Evolutionary conservation across 1,284 basidiomycete genomes (phyloP), one percentile per base, ranked within the genome.

Genomic region (Cutaneotrichosporon mucoides): DNA sequence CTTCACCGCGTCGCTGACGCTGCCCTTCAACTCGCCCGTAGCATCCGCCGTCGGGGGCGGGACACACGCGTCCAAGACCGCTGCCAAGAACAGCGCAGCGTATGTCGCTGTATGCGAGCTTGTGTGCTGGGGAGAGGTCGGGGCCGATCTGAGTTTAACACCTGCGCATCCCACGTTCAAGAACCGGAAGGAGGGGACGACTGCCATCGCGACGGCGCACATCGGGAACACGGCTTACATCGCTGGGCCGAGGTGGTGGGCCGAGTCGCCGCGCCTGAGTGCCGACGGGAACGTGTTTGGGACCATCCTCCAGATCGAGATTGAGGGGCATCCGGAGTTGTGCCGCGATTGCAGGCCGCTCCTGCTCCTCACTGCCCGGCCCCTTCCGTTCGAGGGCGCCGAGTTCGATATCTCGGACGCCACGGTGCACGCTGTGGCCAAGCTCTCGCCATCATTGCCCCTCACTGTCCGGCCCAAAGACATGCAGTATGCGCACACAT

Each of bases 21-120:
- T 60, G 36, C 58, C 58, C 1, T 40, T 49, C 35, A 60, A 60
- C 53, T 45, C 41, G 13, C 58, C 58, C 2, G 53, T 60, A 2
- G 35, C 16, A 12, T 6, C 9, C 12, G 48, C 53, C 15, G 8
- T 10, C 3, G 24, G 7, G 8, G 37, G 8, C 3, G 40, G 6
- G 33, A 11, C 34, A 8, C 33, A 36, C 50, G 49, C 13, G 34
- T 54, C 56, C 2, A 67, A 67, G 50, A 37, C 53, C 6, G 24
- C 52, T 33, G 66, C 68, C 5, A 69, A 68, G 52, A 58, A 55
- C 13, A 38, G 47, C 11, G 68, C 63, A 6, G 36, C 59, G 0
- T 47, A 55, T 35, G 37, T 56, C 16, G 53, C 53, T 3, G 49
- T 62, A 42, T 38, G 35, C 33, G 44, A 24, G 12, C 52, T 69